Percentiles rank a stretch among this genome's conserved stretches.
Conservation (phyloP, 257 asterid species). For the Mentha longifolia region DNA sequence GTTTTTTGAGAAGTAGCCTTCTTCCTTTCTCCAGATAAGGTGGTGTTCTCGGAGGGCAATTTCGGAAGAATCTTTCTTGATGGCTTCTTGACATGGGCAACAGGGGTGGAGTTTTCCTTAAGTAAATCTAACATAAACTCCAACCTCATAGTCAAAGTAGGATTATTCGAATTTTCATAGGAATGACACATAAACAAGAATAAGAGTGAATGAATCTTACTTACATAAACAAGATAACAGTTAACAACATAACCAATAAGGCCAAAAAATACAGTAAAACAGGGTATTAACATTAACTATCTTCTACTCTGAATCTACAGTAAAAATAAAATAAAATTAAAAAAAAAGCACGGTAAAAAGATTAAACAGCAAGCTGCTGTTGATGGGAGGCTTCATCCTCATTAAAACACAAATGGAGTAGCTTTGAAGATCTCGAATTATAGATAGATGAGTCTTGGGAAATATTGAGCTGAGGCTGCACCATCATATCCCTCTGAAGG, state of each 20-base stretch:
- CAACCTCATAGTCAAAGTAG: too few relatives aligned
- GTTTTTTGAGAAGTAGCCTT: slow-evolving; percentile 45
- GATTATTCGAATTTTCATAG: too few relatives aligned
- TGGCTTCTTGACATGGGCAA: slow-evolving; percentile 63
- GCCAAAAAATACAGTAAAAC: slow-evolving; percentile 32
- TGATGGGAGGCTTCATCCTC: slow-evolving; percentile 83
- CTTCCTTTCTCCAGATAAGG: slow-evolving; percentile 57
- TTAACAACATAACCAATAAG: slow-evolving; percentile 34
- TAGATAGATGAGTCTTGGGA: slow-evolving; percentile 47
- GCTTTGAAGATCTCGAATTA: slow-evolving; percentile 52
- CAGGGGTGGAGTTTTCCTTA: slow-evolving; percentile 53
- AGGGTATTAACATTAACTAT: slow-evolving; percentile 7
- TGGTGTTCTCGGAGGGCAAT: slow-evolving; percentile 74
- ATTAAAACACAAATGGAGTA: slow-evolving; percentile 57
- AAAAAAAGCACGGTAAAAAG: neutral
- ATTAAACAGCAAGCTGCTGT: slow-evolving; percentile 77
- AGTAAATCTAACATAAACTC: too few relatives aligned
- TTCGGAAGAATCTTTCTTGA: slow-evolving; percentile 76
- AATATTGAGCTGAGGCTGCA: slow-evolving; percentile 49
- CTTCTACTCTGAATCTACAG: slow-evolving; percentile 46
- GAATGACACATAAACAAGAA: too few relatives aligned
- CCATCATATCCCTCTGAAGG: slow-evolving; percentile 75
- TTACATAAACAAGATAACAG: slow-evolving; percentile 29
- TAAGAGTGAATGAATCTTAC: too few relatives aligned
- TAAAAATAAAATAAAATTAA: too few relatives aligned